Conservation (phyloP, 192 early-diverging fungal genomes). For the Gigaspora rosea region DNA sequence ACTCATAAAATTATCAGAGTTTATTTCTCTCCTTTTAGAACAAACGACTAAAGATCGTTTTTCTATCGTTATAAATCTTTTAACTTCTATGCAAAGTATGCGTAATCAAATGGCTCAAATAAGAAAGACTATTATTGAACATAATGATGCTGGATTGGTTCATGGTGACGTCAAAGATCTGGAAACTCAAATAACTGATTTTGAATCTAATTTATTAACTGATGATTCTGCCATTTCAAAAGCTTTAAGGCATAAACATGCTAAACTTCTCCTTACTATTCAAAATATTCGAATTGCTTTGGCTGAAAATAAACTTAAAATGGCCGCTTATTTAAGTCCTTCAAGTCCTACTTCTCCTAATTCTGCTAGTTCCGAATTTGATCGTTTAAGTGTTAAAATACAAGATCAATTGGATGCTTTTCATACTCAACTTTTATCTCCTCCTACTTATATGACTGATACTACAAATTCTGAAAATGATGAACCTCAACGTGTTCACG, state of each 20-base stretch:
- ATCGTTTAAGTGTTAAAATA: slow-evolving; percentile 12
- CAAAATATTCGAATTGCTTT: slow-evolving; percentile 25
- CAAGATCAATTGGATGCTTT: slow-evolving; percentile 6
- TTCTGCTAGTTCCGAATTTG: slow-evolving; percentile 31
- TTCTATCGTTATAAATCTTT: not conserved
- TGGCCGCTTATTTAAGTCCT: slow-evolving; percentile 33
- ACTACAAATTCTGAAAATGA: slow-evolving; percentile 14
- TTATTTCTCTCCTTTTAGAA: slow-evolving; percentile 18
- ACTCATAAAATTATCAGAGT: slow-evolving; percentile 23
- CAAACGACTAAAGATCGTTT: slow-evolving; percentile 30
- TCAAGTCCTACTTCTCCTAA: slow-evolving; percentile 30
- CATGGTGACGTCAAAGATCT: slow-evolving; percentile 13
- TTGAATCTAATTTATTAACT: not conserved
- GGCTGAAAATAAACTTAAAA: slow-evolving; percentile 29
- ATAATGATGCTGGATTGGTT: slow-evolving; percentile 32
- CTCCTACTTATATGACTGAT: slow-evolving; percentile 24
- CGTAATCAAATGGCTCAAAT: slow-evolving; percentile 24
- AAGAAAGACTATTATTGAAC: slow-evolving; percentile 17
- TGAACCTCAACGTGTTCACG: slow-evolving; percentile 32
- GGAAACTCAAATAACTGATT: slow-evolving; percentile 20
- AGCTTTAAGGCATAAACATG: slow-evolving; percentile 21
- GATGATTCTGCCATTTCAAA: slow-evolving; percentile 27
- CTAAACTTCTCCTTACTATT: slow-evolving; percentile 27
- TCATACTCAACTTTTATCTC: not conserved
- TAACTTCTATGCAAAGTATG: slow-evolving; percentile 2